A percentile compares a stretch with the other conserved stretches of the same genome.
Evolutionary conservation across 139 green algal genomes (phyloP).

Genomic region (Picochlorum costavermella): DNA sequence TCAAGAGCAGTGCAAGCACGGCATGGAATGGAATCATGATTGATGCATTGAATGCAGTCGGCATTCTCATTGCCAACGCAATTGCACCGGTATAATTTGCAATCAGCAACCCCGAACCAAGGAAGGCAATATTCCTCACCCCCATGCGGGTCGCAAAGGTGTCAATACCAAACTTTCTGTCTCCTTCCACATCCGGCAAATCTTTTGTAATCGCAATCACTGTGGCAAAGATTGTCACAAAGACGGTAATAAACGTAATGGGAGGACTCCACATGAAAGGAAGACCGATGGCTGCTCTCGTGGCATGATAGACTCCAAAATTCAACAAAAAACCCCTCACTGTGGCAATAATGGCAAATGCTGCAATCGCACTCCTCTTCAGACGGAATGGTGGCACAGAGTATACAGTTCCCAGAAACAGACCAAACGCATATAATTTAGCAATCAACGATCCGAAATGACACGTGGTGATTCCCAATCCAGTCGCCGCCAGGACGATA

Average conservation of each 20-base stretch:
- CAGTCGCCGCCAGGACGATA: conserved; percentile 53
- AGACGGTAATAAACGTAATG: conserved; percentile 92
- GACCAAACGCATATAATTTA: conserved; percentile 78
- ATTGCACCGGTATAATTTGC: conserved; percentile 83
- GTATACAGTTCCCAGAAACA: conserved; percentile 95
- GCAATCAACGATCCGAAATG: conserved; percentile 89
- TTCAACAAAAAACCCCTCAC: conserved; percentile 96
- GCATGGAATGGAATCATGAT: conserved; percentile 80
- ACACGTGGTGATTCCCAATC: conserved; percentile 58
- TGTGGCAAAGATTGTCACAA: conserved; percentile 94
- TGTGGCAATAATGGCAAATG: conserved; percentile 96
- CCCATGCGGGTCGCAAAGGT: conserved; percentile 91
- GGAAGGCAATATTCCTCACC: conserved; percentile 45
- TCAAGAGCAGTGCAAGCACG: conserved; percentile 56
- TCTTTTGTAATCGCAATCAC: conserved; percentile 99
- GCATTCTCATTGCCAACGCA: conserved; percentile 46
- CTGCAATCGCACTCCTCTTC: conserved; percentile 86
- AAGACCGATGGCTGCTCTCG: conserved; percentile 77
- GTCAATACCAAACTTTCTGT: conserved; percentile 77
- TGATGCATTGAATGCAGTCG: conserved; percentile 47
- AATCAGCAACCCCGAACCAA: conserved; percentile 69
- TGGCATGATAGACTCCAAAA: conserved; percentile 97
- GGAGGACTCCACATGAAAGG: conserved; percentile 80
- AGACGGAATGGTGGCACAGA: conserved; percentile 88
- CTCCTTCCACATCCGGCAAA: conserved; percentile 91